phyloP scores from a whole-genome alignment of 2,329 filamentous ascomycete species.

The Didymella sp. region DNA sequence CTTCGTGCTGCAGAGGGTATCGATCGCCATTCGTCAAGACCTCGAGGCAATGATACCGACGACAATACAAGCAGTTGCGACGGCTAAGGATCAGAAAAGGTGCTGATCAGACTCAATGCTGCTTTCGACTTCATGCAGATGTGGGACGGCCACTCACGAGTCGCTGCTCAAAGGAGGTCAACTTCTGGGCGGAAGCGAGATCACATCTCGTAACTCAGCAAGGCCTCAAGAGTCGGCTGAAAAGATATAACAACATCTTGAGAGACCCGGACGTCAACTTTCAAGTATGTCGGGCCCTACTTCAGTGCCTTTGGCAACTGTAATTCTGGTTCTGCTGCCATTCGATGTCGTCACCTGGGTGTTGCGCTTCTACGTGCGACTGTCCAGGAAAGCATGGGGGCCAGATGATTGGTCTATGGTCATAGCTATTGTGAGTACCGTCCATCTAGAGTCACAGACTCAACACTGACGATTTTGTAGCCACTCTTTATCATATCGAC shows the following conservation, averaged over 20 bases:
- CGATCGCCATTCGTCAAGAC: neutral
- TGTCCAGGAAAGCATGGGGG: conserved; percentile 33
- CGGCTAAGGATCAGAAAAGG: neutral
- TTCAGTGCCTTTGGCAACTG: conserved; percentile 18
- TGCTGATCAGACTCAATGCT: neutral
- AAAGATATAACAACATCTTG: neutral
- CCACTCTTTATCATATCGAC: conserved; percentile 22
- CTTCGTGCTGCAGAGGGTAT: neutral
- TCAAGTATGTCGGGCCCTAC: conserved; percentile 1
- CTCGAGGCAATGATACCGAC: neutral
- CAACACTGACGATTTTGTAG: neutral
- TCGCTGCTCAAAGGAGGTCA: neutral
- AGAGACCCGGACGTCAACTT: neutral
- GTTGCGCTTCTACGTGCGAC: conserved; percentile 25
- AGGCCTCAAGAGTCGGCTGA: neutral
- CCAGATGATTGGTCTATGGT: conserved; percentile 43
- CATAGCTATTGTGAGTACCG: conserved; percentile 19
- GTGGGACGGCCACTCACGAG: neutral
- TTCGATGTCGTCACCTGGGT: conserved; percentile 21
- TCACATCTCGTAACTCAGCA: neutral
- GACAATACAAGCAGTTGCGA: neutral
- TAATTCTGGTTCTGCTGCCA: conserved; percentile 18
- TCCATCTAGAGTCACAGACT: too few relatives aligned
- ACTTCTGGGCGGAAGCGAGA: neutral
- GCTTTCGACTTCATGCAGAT: neutral